Evolutionary conservation across 2,329 filamentous ascomycete species (phyloP), one percentile per base, ranked within the genome.

Genomic region (Claviceps arundinis): DNA sequence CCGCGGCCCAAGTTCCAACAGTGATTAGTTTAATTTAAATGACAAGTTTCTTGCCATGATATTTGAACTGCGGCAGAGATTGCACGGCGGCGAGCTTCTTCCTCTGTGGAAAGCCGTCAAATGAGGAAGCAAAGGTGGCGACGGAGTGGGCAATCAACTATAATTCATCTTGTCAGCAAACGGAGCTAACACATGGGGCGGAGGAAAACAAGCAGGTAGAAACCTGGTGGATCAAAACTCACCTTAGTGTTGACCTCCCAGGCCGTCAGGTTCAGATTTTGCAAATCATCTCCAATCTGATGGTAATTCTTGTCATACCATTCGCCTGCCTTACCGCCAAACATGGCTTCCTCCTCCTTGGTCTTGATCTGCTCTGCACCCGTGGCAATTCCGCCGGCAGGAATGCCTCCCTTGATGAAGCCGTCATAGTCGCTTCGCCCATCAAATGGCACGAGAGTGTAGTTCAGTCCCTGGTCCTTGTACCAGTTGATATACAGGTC

Each of bases 321-420:
- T 26, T 74, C 68, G 19, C 78, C 85, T 1, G 80, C 82, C 55
- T 73, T 70, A 40, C 87, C 87, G n/a, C 87, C 86, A 63, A 89
- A 91, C 67, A 80, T 68, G 42, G 69, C 70, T 2, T 68, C 77
- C 62, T 90, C 83, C 37, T 80, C 74, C 48, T 74, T 68, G 0
- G 84, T 88, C 77, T 89, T 90, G 68, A 87, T 65, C 13, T 78
- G 84, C 66, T 90, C 86, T 1, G 87, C 87, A 41, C 87, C 87
- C 2, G 86, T 89, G 51, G 85, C 85, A 55, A 90, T 80, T 34
- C 87, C 87, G 24, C 87, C 85, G 1, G 80, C 80, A 0, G 87
- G 84, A 43, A 90, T 88, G 3, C 83, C 83, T 52, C 78, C 75
- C 38, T 79, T 74, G 60, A 89, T 84, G 70, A 91, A 90, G 1